A percentile compares a stretch with the other conserved stretches of the same genome.
Evolutionary conservation across 2,329 filamentous ascomycete genomes (phyloP).

Genomic region (Xylaria digitata): DNA sequence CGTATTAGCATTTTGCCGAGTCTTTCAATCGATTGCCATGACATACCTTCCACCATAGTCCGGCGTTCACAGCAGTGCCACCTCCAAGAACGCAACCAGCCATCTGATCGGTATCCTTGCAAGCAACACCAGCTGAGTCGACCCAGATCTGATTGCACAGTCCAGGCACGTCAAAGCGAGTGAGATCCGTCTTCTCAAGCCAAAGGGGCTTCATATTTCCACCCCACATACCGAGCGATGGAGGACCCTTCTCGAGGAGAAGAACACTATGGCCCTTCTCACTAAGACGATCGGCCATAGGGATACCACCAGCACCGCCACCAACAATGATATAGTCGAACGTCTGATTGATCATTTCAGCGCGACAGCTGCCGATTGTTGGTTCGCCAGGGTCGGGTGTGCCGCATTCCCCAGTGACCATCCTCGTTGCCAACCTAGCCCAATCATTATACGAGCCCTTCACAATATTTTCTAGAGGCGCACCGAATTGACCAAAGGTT

Average conservation of each 20-base stretch:
- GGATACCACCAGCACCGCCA: conserved; percentile 69
- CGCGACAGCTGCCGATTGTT: conserved; percentile 37
- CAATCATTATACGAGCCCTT: conserved; percentile 56
- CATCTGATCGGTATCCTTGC: conserved; percentile 77
- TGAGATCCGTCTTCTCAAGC: conserved; percentile 69
- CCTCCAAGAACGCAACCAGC: conserved; percentile 79
- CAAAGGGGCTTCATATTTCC: conserved; percentile 67
- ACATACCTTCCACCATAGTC: conserved; percentile 71
- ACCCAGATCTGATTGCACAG: conserved; percentile 78
- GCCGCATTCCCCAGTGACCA: conserved; percentile 51
- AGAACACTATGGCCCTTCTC: conserved; percentile 74
- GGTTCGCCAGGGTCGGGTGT: conserved; percentile 37
- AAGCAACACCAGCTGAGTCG: conserved; percentile 72
- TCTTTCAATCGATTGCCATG: not conserved
- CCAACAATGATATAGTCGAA: conserved; percentile 73
- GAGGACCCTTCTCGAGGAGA: conserved; percentile 69
- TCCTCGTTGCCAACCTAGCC: conserved; percentile 58
- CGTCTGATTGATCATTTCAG: conserved; percentile 51
- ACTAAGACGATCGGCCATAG: conserved; percentile 70
- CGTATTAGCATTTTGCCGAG: conserved; percentile 8
- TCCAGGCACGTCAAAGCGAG: conserved; percentile 77
- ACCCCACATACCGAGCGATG: conserved; percentile 72
- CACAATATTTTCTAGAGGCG: conserved; percentile 46
- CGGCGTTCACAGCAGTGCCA: conserved; percentile 74
- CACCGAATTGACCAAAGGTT: conserved; percentile 66